Conservation (phyloP, 495 filamentous ascomycete species). For the Aspergillus avenaceus region DNA sequence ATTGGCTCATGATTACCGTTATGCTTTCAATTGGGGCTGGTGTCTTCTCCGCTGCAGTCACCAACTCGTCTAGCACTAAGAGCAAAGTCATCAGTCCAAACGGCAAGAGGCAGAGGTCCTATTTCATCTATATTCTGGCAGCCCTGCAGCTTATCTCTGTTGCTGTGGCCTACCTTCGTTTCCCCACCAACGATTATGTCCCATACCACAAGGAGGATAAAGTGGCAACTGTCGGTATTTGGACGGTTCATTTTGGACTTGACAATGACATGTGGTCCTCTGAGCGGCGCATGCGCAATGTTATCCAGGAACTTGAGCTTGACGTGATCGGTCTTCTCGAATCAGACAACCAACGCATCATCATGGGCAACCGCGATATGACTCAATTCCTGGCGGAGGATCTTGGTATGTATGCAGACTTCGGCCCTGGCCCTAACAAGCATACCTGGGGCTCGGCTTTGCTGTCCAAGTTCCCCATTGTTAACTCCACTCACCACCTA, state of each 20-base stretch:
- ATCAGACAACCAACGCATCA: slow-evolving; percentile 91
- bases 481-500: slow-evolving; percentile 95
- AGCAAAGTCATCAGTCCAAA: slow-evolving; percentile 50
- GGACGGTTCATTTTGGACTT: slow-evolving; percentile 97
- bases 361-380: slow-evolving; percentile 98
- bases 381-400: slow-evolving; percentile 96
- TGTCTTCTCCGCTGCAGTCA: slow-evolving; percentile 70
- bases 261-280: slow-evolving; percentile 99
- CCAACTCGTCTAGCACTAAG: slow-evolving; percentile 41
- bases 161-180: slow-evolving; percentile 82
- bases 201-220: slow-evolving; percentile 87
- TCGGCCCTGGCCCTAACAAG: slow-evolving; percentile 96
- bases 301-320: slow-evolving; percentile 89
- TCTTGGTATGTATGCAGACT: slow-evolving; percentile 97
- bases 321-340: slow-evolving; percentile 95
- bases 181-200: slow-evolving; percentile 86
- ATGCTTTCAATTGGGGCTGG: slow-evolving; percentile 85
- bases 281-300: slow-evolving; percentile 86
- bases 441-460: slow-evolving; percentile 96
- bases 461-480: slow-evolving; percentile 94
- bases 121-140: slow-evolving; percentile 70
- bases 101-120: slow-evolving; percentile 54
- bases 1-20: slow-evolving; percentile 84
- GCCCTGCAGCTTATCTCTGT: slow-evolving; percentile 74
- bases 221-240: slow-evolving; percentile 88